These are phyloP conservation scores for Aspergillus coremiiformis DNA, from an alignment of 495 filamentous ascomycete species.

Conservation along the genomic window DNA sequence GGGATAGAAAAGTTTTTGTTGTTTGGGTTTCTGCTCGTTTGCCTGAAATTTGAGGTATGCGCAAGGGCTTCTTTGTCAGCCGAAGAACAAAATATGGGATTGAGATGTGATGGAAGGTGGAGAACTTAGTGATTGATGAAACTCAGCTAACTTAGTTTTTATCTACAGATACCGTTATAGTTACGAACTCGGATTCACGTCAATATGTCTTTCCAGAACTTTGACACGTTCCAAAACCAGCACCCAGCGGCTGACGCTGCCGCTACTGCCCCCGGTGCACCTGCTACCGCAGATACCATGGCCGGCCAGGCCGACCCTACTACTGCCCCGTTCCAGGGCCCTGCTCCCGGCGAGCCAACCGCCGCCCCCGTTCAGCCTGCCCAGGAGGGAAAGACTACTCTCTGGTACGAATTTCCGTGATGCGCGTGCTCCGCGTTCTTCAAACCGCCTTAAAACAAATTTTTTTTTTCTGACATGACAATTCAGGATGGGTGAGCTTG, in stretches of 20 bases:
- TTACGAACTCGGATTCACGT: conserved; percentile 23
- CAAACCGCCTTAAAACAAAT: background rate
- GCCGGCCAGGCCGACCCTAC: conserved; percentile 49
- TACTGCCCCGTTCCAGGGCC: conserved; percentile 47
- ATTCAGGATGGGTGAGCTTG: conserved; percentile 96
- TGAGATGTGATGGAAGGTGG: background rate
- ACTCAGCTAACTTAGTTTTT: background rate
- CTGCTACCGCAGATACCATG: conserved; percentile 46
- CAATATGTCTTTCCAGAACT: conserved; percentile 54
- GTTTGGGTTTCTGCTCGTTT: conserved; percentile 17
- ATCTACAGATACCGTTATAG: conserved; percentile 13
- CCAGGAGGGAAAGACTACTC: conserved; percentile 68
- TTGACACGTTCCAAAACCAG: conserved; percentile 49
- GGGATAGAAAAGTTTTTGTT: conserved; percentile 20
- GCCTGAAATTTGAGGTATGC: conserved; percentile 18
- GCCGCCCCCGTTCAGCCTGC: conserved; percentile 48
- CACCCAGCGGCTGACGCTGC: conserved; percentile 45
- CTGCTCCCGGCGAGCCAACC: conserved; percentile 44
- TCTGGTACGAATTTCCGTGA: conserved; percentile 52
- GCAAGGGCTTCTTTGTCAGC: background rate
- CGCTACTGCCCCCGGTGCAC: conserved; percentile 46
- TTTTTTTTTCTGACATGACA: background rate
- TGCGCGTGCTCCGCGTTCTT: background rate
- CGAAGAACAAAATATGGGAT: background rate
- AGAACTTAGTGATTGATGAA: background rate